A percentile compares a stretch with the other conserved stretches of the same genome.
Evolutionary conservation across 164 flowering plant species (phyloP).

Genomic region (Annona cherimola): DNA sequence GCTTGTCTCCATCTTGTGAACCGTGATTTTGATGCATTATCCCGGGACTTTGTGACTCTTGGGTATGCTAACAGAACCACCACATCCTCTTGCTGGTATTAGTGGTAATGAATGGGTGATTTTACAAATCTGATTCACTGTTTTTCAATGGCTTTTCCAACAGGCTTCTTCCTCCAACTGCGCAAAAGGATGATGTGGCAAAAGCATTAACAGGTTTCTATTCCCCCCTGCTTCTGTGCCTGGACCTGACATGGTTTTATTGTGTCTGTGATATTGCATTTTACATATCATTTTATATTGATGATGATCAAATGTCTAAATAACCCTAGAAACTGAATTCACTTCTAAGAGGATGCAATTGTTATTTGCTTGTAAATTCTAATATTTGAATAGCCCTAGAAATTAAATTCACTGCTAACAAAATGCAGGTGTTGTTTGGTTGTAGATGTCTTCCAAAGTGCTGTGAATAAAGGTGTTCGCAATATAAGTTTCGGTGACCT

Average conservation of each 20-base stretch:
- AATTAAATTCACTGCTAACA: background rate
- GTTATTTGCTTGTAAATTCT: constrained; percentile 33
- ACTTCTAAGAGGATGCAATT: background rate
- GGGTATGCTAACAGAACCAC: constrained; percentile 46
- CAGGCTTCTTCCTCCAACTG: constrained; percentile 94
- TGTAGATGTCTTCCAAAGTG: constrained; percentile 79
- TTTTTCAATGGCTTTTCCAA: background rate
- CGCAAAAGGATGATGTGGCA: constrained; percentile 78
- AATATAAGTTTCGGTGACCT: constrained; percentile 97
- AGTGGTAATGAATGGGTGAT: constrained; percentile 9
- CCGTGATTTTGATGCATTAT: constrained; percentile 87
- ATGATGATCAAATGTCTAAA: background rate
- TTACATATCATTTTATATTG: constrained; percentile 2
- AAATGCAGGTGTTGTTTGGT: constrained; percentile 10
- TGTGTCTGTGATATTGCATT: background rate
- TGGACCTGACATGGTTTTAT: background rate
- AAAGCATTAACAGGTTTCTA: constrained; percentile 81
- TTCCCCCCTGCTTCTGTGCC: background rate
- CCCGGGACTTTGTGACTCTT: constrained; percentile 88
- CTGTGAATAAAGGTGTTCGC: constrained; percentile 77
- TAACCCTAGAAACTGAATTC: background rate
- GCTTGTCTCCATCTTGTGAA: constrained; percentile 97
- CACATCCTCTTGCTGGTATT: background rate
- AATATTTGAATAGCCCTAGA: background rate
- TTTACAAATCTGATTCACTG: constrained; percentile 8